Conservation (phyloP, 176 grass and related monocot genomes). For the Aegilops longissima region DNA sequence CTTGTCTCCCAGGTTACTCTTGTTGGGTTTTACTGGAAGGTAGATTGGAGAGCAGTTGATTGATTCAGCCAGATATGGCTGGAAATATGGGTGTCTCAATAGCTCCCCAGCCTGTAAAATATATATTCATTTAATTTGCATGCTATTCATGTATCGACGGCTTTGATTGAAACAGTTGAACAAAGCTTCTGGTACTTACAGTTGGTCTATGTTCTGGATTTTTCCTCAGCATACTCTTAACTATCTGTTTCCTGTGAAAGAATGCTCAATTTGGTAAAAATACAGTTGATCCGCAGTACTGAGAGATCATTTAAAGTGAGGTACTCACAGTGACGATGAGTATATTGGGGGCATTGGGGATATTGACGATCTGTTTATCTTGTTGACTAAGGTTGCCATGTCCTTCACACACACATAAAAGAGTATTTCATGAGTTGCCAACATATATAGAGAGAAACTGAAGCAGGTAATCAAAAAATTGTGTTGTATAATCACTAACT, state of each 20-base stretch:
- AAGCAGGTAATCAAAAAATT: not conserved
- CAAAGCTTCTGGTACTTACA: conserved; percentile 49
- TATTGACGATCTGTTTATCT: conserved; percentile 90
- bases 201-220: conserved; percentile 88
- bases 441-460: not conserved
- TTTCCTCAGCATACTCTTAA: conserved; percentile 92
- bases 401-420: conserved; percentile 47
- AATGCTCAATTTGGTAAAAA: conserved; percentile 15
- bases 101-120: conserved; percentile 69
- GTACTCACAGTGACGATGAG: conserved; percentile 69
- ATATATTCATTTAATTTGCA: conserved; percentile 17
- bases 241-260: conserved; percentile 69
- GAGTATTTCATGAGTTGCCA: conserved; percentile 16
- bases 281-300: not conserved
- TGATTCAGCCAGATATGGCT: conserved; percentile 65
- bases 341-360: conserved; percentile 84
- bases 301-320: not conserved
- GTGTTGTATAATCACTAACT: conserved; percentile 42
- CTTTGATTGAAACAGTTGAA: conserved; percentile 9
- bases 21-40: conserved; percentile 71
- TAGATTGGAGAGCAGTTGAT: conserved; percentile 63
- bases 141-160: not conserved
- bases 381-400: conserved; percentile 79
- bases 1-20: conserved; percentile 53
- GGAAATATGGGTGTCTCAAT: conserved; percentile 66